Conservation (phyloP, 768 basidiomycete genomes). For the Dioszegia aurantiaca region DNA sequence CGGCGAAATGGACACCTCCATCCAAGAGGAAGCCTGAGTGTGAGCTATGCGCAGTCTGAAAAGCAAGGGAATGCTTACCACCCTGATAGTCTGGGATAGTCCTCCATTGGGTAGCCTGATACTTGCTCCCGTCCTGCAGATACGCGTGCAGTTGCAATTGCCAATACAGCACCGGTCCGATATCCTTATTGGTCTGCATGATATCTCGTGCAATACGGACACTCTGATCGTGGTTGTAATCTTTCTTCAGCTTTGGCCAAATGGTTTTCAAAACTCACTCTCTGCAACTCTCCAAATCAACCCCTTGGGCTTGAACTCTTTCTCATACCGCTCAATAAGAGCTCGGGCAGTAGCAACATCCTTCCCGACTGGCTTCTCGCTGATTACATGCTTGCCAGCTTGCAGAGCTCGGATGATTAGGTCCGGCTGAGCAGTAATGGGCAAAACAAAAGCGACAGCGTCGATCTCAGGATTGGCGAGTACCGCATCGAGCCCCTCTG, state of each 20-base stretch:
- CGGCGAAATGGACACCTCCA: conserved; percentile 46
- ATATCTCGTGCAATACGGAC: conserved; percentile 29
- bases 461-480: conserved; percentile 67
- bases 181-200: conserved; percentile 12
- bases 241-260: conserved; percentile 15
- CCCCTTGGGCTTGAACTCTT: conserved; percentile 64
- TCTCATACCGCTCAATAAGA: conserved; percentile 67
- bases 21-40: conserved; percentile 63
- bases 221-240: conserved; percentile 41
- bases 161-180: conserved; percentile 72
- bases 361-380: conserved; percentile 80
- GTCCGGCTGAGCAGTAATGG: conserved; percentile 70
- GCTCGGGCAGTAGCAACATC: conserved; percentile 64
- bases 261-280: conserved; percentile 60
- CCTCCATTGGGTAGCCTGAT: conserved; percentile 80
- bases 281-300: conserved; percentile 79
- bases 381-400: conserved; percentile 82
- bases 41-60: background rate
- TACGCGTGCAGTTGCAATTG: conserved; percentile 59
- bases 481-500: conserved; percentile 53
- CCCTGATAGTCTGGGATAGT: conserved; percentile 65
- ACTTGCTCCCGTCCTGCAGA: conserved; percentile 65
- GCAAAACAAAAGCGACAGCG: conserved; percentile 72
- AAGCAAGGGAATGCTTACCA: conserved; percentile 18
- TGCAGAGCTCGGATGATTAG: conserved; percentile 59